A percentile compares a stretch with the other conserved stretches of the same genome.
These are phyloP conservation scores for Schizosaccharomyces japonicus DNA, from an alignment of 805 yeast species.

Conservation along the genomic window DNA sequence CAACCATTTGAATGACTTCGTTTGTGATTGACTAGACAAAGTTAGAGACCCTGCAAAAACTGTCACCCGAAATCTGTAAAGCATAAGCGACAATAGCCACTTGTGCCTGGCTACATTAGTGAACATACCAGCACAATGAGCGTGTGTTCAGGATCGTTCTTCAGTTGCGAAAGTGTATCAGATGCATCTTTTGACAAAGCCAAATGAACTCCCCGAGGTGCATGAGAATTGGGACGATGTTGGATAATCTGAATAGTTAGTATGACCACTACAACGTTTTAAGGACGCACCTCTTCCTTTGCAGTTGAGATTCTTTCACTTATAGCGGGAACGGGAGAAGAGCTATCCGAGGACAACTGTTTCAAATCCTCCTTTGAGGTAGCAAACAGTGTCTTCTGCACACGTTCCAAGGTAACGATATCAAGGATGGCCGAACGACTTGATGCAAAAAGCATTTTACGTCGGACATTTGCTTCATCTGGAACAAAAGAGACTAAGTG, in stretches of 20 bases:
- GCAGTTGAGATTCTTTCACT: too few species aligned
- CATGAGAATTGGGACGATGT: too few species aligned
- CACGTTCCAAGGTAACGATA: slow-evolving; percentile 14
- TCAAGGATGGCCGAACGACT: slow-evolving; percentile 47
- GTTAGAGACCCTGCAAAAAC: background rate
- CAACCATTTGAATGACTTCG: background rate
- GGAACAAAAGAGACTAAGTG: slow-evolving; percentile 70
- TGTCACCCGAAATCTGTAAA: too few species aligned
- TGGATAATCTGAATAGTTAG: too few species aligned
- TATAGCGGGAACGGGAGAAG: too few species aligned
- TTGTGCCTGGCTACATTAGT: too few species aligned
- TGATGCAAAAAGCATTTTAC: slow-evolving; percentile 86
- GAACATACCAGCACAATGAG: background rate
- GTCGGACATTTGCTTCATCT: slow-evolving; percentile 54
- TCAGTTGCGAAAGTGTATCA: background rate
- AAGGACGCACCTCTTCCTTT: too few species aligned
- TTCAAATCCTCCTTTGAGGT: slow-evolving; percentile 34
- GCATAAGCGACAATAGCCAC: too few species aligned
- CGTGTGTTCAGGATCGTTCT: background rate
- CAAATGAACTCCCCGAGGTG: too few species aligned
- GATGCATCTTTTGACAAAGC: too few species aligned
- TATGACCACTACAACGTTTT: too few species aligned
- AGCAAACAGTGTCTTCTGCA: slow-evolving; percentile 28
- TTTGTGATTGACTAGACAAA: background rate
- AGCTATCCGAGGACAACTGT: too few species aligned